Base-by-base conservation (phyloP, 768 basidiomycete species). In the Suillus weaverae region DNA sequence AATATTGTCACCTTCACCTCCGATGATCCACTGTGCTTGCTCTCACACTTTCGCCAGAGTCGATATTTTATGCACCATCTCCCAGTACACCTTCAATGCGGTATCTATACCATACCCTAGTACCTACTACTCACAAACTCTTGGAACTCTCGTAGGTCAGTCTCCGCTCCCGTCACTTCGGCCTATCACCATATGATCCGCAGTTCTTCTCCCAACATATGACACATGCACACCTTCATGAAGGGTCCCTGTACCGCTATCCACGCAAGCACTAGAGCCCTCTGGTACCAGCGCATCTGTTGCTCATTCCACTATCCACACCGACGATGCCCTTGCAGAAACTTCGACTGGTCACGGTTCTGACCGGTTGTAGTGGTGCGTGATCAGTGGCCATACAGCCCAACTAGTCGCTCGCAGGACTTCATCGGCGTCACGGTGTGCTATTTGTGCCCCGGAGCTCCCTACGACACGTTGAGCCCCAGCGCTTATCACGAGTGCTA, bases 361-460 rank as follows among this genome's bases (percentile, higher is more conserved):
- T 10, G 18, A 33, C 32, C 32, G 5, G 8, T 56, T 56, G 22
- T 16, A 26, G 67, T 64, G 69, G 66, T 54, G 30, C 64, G 67
- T 14, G 61, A 66, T 1, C 72, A 71, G 39, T 16, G 5, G 39
- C 14, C 14, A 48, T 36, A 51, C 65, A 20, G 7, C 54, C 10
- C 70, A 72, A 36, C 51, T n/a, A 16, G 14, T 56, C 14, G 9
- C 11, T 56, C 13, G 22, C 14, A 38, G 32, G 16, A 38, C 10
- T 56, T 35, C 36, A 38, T 38, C 9, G n/a, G 65, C 63, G 10
- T n/a, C n/a, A n/a, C n/a, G n/a, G n/a, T 44, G 9, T n/a, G 11
- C n/a, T 44, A 44, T 44, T n/a, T 44, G 18, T 44, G 44, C 9
- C 20, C 20, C n/a, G 3, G 18, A 43, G 7, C 4, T 18, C 41